A percentile compares a stretch with the other conserved stretches of the same genome.
Conservation (phyloP, 106 monocot species). For the Dioscorea zingiberensis region DNA sequence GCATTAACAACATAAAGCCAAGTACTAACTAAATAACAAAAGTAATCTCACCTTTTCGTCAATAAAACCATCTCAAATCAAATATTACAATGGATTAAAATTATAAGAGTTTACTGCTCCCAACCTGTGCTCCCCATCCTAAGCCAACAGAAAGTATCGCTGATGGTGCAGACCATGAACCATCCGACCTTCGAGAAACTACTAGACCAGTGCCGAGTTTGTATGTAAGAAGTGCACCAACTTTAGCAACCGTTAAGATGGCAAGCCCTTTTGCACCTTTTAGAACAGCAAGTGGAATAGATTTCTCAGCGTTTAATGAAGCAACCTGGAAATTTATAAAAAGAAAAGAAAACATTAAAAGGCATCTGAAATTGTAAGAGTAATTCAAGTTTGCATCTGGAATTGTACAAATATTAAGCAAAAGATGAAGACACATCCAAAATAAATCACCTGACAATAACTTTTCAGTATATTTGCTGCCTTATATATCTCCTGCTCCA, state of each 20-base stretch:
- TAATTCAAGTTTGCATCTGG: no score
- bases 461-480: constrained; percentile 61
- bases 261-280: constrained; percentile 87
- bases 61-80: neutral
- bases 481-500: constrained; percentile 97
- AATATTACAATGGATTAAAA: neutral
- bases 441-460: constrained; percentile 61
- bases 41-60: no score
- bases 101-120: neutral
- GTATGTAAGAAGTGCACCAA: constrained; percentile 79
- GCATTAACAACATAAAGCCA: no score
- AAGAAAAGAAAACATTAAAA: neutral
- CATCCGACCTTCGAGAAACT: constrained; percentile 66
- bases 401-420: no score
- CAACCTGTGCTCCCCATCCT: constrained; percentile 97
- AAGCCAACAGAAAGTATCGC: constrained; percentile 77
- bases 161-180: constrained; percentile 95
- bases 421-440: neutral
- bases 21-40: no score
- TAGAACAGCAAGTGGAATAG: constrained; percentile 71
- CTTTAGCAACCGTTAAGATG: constrained; percentile 80
- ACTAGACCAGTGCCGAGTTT: constrained; percentile 92
- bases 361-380: no score
- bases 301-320: constrained; percentile 71
- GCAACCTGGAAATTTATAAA: constrained; percentile 45